A percentile compares a stretch with the other conserved stretches of the same genome.
These are phyloP conservation scores for Kurtzmaniella quercitrusa DNA, from an alignment of 1,139 yeast genomes.

Conservation along the genomic window DNA sequence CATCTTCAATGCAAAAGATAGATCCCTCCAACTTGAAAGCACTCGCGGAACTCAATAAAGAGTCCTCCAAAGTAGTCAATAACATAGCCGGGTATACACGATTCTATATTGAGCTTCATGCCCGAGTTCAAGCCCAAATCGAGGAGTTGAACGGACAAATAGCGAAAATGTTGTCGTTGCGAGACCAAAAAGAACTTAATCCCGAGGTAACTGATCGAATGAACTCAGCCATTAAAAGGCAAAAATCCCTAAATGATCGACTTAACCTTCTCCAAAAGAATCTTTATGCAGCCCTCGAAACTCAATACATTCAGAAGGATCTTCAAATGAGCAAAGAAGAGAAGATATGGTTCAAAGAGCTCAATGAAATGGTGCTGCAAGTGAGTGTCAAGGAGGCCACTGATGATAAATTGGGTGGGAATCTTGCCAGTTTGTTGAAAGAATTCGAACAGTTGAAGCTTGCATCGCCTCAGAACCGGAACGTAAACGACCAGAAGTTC, in stretches of 20 bases:
- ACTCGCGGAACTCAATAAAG: slow-evolving; percentile 10
- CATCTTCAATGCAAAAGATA: neutral
- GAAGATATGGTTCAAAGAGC: slow-evolving; percentile 33
- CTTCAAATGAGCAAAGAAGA: slow-evolving; percentile 36
- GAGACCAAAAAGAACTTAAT: slow-evolving; percentile 1
- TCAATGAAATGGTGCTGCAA: slow-evolving; percentile 21
- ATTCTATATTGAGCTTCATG: slow-evolving; percentile 19
- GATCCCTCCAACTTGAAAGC: neutral
- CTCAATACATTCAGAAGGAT: slow-evolving; percentile 15
- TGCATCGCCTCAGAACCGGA: neutral
- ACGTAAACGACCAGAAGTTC: neutral
- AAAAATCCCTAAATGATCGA: slow-evolving; percentile 18
- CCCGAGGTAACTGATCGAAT: slow-evolving; percentile 13
- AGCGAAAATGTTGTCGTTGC: slow-evolving; percentile 12
- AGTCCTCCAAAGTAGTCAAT: slow-evolving; percentile 16
- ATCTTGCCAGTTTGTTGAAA: neutral
- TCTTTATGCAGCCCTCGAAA: slow-evolving; percentile 20
- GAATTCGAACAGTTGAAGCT: slow-evolving; percentile 11
- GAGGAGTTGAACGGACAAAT: slow-evolving; percentile 23
- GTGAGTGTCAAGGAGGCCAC: slow-evolving; percentile 2
- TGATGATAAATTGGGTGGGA: neutral
- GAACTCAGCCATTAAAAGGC: slow-evolving; percentile 15
- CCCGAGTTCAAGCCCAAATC: slow-evolving; percentile 19
- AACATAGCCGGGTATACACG: slow-evolving; percentile 17
- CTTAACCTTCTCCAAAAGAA: slow-evolving; percentile 18